phyloP scores from a whole-genome alignment of 192 early-diverging fungal species.

The Coemansia sp. region DNA sequence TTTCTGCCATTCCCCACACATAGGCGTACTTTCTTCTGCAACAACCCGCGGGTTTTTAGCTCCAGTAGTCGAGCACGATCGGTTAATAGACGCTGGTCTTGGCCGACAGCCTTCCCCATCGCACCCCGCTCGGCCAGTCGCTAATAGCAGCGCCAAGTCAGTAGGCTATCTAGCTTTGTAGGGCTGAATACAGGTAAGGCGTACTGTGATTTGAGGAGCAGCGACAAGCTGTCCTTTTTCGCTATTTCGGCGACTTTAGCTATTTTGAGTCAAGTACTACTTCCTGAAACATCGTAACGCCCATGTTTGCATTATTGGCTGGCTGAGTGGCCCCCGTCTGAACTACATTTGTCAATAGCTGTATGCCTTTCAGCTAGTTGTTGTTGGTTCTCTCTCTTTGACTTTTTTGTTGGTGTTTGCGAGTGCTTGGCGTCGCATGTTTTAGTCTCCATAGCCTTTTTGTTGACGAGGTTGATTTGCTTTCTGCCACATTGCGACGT shows the following conservation, averaged over 20 bases:
- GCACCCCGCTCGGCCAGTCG: neutral
- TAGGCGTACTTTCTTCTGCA: neutral
- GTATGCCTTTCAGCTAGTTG: neutral
- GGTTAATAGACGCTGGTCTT: conserved; percentile 6
- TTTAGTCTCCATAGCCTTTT: conserved; percentile 3
- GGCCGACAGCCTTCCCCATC: neutral
- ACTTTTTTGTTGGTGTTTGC: neutral
- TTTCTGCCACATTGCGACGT: too few species aligned
- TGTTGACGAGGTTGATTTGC: neutral
- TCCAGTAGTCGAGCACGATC: conserved; percentile 13
- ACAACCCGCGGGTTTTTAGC: conserved; percentile 16
- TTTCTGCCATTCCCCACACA: neutral
- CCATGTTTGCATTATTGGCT: neutral
- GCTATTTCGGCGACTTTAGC: conserved; percentile 27
- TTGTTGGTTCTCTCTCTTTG: neutral
- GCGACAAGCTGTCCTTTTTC: neutral
- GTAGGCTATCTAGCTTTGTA: neutral
- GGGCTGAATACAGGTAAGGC: neutral
- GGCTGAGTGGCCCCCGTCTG: neutral
- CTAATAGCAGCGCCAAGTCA: neutral
- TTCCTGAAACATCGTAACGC: neutral
- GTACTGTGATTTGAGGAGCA: neutral
- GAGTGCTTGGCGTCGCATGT: neutral
- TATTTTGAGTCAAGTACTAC: conserved; percentile 30
- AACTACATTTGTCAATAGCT: neutral